A percentile compares a stretch with the other conserved stretches of the same genome.
Evolutionary conservation across 352 stramenopile species (phyloP).

Genomic region (Globisporangium acanthophoron): DNA sequence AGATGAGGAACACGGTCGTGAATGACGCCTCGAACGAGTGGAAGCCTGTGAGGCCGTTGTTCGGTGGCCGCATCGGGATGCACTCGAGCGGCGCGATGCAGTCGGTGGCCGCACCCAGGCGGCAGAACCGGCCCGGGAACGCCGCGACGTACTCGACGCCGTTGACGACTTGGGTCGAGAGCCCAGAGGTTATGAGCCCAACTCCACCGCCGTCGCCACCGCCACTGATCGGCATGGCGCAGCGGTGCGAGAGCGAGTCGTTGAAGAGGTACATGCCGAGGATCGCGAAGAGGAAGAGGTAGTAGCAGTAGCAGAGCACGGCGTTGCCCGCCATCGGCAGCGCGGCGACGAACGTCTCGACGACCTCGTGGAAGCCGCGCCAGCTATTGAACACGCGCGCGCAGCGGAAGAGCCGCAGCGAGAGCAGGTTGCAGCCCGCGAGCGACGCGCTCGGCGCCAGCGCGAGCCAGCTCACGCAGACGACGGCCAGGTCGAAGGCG

Average conservation of each 20-base stretch:
- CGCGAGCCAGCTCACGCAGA: slow-evolving; percentile 60
- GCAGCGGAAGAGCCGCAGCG: slow-evolving; percentile 66
- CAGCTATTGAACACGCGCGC: slow-evolving; percentile 66
- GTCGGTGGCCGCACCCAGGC: slow-evolving; percentile 13
- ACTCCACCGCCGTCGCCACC: slow-evolving; percentile 12
- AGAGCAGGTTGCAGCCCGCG: slow-evolving; percentile 64
- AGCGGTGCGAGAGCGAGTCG: slow-evolving; percentile 73
- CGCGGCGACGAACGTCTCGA: slow-evolving; percentile 68
- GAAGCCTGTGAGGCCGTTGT: slow-evolving; percentile 75
- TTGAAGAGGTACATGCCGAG: slow-evolving; percentile 87
- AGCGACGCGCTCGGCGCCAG: slow-evolving; percentile 36
- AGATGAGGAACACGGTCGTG: slow-evolving; percentile 76
- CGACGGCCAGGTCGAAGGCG: slow-evolving; percentile 54
- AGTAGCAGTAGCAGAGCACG: slow-evolving; percentile 80
- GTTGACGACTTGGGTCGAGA: slow-evolving; percentile 13
- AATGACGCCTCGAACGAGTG: slow-evolving; percentile 83
- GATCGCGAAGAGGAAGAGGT: slow-evolving; percentile 82
- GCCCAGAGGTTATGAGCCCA: background rate
- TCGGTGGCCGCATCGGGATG: slow-evolving; percentile 48
- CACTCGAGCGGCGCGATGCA: slow-evolving; percentile 46
- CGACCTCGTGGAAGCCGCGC: slow-evolving; percentile 72
- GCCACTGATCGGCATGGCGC: slow-evolving; percentile 23
- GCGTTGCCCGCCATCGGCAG: slow-evolving; percentile 72
- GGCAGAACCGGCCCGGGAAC: slow-evolving; percentile 53
- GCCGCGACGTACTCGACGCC: slow-evolving; percentile 41